phyloP scores from a whole-genome alignment of 106 monocot genomes.

The Dioscorea alata region DNA sequence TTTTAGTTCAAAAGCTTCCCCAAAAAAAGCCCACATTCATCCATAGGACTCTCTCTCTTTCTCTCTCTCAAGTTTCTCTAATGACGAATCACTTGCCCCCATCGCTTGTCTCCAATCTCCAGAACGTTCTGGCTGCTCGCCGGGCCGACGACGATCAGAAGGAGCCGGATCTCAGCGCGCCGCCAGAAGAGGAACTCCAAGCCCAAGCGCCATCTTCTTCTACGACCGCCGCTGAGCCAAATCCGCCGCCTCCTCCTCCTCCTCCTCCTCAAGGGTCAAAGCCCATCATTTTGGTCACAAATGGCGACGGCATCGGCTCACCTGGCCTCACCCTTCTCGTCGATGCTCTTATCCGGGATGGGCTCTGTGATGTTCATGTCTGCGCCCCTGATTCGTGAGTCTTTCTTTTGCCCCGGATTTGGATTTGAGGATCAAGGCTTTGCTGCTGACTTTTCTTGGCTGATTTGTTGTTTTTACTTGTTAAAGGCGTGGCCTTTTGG shows the following conservation, averaged over 20 bases:
- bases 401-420: neutral
- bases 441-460: neutral
- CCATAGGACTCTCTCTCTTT: no score
- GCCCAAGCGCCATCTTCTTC: neutral
- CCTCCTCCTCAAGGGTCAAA: constrained; percentile 12
- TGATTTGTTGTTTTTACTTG: neutral
- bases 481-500: neutral
- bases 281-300: constrained; percentile 77
- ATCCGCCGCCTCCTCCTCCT: neutral
- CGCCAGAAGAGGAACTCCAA: constrained; percentile 1
- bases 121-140: constrained; percentile 57
- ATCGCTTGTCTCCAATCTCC: constrained; percentile 79
- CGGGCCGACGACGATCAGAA: constrained; percentile 9
- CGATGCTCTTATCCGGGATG: constrained; percentile 61
- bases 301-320: constrained; percentile 77
- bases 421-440: neutral
- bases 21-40: no score
- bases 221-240: constrained; percentile 1
- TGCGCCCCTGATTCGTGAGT: constrained; percentile 92
- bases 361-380: constrained; percentile 53
- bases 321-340: constrained; percentile 72
- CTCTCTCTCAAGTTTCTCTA: neutral
- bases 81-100: constrained; percentile 37
- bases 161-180: constrained; percentile 4
- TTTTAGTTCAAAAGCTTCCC: no score